Conservation (phyloP, 176 grass and related monocot genomes). For the Triticum aestivum region IWGSC_CS_RefSeq_v2.1 NC_057804.1:520110215-520110714, state of each 20-base stretch:
- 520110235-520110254: background rate
- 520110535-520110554: background rate
- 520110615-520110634: background rate
- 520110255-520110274: background rate
- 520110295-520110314: background rate
- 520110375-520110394: background rate
- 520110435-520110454: no score
- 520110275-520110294: background rate
- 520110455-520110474: background rate
- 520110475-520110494: background rate
- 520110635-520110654: background rate
- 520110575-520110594: background rate
- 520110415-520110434: no score
- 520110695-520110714: constrained; percentile 63
- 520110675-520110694: constrained; percentile 71
- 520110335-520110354: background rate
- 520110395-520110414: background rate
- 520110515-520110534: background rate
- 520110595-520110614: background rate
- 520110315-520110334: background rate
- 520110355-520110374: background rate
- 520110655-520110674: background rate
- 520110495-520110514: background rate
- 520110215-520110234: background rate
- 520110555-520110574: background rate